phyloP scores from a whole-genome alignment of 257 asterid genomes.

The Nicotiana obtusifolia region DNA sequence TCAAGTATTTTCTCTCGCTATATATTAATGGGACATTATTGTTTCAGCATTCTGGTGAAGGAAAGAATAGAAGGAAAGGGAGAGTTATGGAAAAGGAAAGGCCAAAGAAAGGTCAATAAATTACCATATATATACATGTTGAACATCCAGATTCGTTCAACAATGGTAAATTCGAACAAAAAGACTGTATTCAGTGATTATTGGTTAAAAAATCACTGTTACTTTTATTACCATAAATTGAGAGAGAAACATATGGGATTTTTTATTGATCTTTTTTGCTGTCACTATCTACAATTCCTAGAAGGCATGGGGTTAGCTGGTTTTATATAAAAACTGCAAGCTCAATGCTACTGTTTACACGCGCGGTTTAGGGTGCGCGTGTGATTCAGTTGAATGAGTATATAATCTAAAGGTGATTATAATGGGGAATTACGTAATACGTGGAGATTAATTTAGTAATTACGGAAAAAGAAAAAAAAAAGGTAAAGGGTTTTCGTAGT shows the following conservation, averaged over 20 bases:
- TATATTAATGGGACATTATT: not conserved
- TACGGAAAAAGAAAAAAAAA: not conserved
- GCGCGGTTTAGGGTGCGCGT: not conserved
- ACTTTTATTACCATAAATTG: not conserved
- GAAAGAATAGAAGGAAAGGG: not conserved
- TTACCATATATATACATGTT: not conserved
- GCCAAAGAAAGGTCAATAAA: slow-evolving; percentile 12
- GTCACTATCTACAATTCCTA: not conserved
- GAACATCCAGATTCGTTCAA: slow-evolving; percentile 10
- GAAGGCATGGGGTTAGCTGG: not conserved
- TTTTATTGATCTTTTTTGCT: not conserved
- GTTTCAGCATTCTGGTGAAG: not conserved
- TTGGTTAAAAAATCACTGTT: not conserved
- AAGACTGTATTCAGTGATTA: not conserved
- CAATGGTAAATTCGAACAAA: not conserved
- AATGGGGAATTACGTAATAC: not conserved
- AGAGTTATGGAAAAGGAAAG: slow-evolving; percentile 17
- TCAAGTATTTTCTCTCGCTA: not conserved
- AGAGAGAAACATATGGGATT: not conserved
- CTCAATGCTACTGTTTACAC: not conserved
- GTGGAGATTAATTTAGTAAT: not conserved
- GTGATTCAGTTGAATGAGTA: not conserved
- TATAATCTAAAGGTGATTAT: not conserved
- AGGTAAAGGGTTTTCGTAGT: not conserved
- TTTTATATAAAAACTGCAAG: not conserved